These are phyloP conservation scores for Calendula officinalis DNA, from an alignment of 129 eudicot genomes.

Conservation along the genomic window DNA sequence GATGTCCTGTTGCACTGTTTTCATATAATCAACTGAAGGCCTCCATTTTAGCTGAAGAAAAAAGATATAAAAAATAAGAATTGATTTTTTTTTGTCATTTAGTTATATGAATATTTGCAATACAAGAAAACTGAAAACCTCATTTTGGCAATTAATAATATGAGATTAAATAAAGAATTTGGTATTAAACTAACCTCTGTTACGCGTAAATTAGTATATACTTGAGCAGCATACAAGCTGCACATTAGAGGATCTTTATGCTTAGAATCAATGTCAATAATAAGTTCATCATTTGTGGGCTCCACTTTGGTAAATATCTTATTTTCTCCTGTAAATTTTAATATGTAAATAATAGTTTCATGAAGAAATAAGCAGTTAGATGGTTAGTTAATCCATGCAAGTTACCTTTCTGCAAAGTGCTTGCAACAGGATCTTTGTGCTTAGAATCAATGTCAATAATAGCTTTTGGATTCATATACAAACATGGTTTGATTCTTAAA, in stretches of 20 bases:
- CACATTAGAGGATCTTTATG: slow-evolving; percentile 84
- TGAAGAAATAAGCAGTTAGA: slow-evolving; percentile 5
- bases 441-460: slow-evolving; percentile 21
- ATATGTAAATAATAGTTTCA: slow-evolving; percentile 5
- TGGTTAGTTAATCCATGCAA: background rate
- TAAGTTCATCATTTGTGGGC: slow-evolving; percentile 29
- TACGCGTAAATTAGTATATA: slow-evolving; percentile 49
- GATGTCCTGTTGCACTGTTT: slow-evolving; percentile 74
- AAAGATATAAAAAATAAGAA: slow-evolving; percentile 8
- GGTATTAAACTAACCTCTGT: slow-evolving; percentile 60
- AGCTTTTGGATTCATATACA: slow-evolving; percentile 15
- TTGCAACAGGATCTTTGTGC: slow-evolving; percentile 5
- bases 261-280: slow-evolving; percentile 65
- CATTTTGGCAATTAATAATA: no score
- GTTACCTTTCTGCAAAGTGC: slow-evolving; percentile 27
- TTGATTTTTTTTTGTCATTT: background rate
- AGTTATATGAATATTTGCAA: background rate
- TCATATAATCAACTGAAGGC: slow-evolving; percentile 69
- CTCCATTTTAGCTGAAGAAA: slow-evolving; percentile 65
- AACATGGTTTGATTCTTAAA: slow-evolving; percentile 24
- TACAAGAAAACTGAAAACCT: background rate
- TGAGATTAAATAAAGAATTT: no score
- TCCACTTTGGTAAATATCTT: slow-evolving; percentile 36
- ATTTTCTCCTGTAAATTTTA: slow-evolving; percentile 35
- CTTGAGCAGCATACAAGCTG: slow-evolving; percentile 73